A percentile compares a stretch with the other conserved stretches of the same genome.
Evolutionary conservation across 176 grass and related monocot species (phyloP).

Genomic region (Echinochloa phyllopogon): DNA sequence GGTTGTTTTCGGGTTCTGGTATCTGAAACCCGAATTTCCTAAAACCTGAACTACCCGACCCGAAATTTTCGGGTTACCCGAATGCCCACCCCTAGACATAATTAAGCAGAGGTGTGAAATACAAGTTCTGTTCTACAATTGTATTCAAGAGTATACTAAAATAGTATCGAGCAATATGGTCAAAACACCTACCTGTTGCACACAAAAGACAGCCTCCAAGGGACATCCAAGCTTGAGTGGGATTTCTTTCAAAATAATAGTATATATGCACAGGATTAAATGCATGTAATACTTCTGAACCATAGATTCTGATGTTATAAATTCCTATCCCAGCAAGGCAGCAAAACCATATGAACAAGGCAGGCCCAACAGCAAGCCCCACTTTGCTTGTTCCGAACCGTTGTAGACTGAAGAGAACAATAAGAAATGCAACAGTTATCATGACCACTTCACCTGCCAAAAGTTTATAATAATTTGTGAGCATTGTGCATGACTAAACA

Average conservation of each 20-base stretch:
- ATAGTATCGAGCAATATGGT: conserved; percentile 7
- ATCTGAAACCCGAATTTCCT: too few relatives aligned
- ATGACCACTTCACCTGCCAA: conserved; percentile 92
- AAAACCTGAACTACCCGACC: too few relatives aligned
- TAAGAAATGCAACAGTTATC: conserved; percentile 85
- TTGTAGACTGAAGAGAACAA: conserved; percentile 91
- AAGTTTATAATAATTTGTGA: conserved; percentile 35
- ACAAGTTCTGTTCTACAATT: not conserved
- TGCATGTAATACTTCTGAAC: conserved; percentile 73
- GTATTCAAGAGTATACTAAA: conserved; percentile 34
- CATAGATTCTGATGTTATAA: conserved; percentile 85
- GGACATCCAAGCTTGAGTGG: conserved; percentile 91
- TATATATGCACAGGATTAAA: conserved; percentile 94
- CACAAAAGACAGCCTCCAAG: conserved; percentile 92
- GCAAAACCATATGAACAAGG: conserved; percentile 97
- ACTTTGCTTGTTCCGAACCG: conserved; percentile 96
- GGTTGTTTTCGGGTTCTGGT: too few relatives aligned
- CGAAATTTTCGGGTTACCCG: too few relatives aligned
- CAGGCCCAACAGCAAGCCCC: conserved; percentile 81
- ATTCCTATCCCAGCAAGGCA: conserved; percentile 87
- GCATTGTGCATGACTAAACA: conserved; percentile 2
- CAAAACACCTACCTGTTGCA: conserved; percentile 72
- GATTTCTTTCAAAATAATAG: conserved; percentile 82
- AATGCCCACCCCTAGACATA: too few relatives aligned
- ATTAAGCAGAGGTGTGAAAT: not conserved